Percentiles rank a stretch among this genome's conserved stretches.
phyloP scores from a whole-genome alignment of 192 early-diverging fungal genomes.

The Paraglomus brasilianum region DNA sequence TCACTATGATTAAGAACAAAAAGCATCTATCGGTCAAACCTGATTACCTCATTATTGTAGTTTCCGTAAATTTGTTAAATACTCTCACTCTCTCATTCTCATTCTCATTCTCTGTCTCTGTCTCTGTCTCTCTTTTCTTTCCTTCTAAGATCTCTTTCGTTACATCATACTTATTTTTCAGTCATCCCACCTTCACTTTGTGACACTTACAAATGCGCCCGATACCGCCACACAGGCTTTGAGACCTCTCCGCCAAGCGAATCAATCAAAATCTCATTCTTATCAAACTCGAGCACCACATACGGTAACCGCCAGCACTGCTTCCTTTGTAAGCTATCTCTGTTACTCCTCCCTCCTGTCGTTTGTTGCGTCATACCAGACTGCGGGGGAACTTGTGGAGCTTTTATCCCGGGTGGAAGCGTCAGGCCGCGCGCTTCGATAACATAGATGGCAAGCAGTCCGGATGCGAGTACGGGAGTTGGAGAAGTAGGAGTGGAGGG shows the following conservation, averaged over 20 bases:
- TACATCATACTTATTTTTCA: no score
- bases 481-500: conserved; percentile 26
- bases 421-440: conserved; percentile 79
- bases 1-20: conserved; percentile 45
- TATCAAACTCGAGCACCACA: conserved; percentile 90
- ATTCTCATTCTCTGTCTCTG: no score
- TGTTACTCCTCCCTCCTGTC: conserved; percentile 38
- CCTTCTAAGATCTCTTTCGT: no score
- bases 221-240: conserved; percentile 75
- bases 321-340: conserved; percentile 55
- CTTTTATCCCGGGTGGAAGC: conserved; percentile 60
- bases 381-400: conserved; percentile 41
- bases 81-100: no score
- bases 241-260: conserved; percentile 73
- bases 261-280: conserved; percentile 88
- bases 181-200: no score
- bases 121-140: no score
- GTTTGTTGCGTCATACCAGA: neutral
- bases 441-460: conserved; percentile 78
- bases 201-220: conserved; percentile 73
- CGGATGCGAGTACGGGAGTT: conserved; percentile 33
- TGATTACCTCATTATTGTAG: no score
- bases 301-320: conserved; percentile 71
- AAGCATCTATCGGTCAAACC: no score
- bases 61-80: no score